Percentiles rank a stretch among this genome's conserved stretches.
These are phyloP conservation scores for Hibiscus syriacus DNA, from an alignment of 345 rosid species.

Conservation along the genomic window DNA sequence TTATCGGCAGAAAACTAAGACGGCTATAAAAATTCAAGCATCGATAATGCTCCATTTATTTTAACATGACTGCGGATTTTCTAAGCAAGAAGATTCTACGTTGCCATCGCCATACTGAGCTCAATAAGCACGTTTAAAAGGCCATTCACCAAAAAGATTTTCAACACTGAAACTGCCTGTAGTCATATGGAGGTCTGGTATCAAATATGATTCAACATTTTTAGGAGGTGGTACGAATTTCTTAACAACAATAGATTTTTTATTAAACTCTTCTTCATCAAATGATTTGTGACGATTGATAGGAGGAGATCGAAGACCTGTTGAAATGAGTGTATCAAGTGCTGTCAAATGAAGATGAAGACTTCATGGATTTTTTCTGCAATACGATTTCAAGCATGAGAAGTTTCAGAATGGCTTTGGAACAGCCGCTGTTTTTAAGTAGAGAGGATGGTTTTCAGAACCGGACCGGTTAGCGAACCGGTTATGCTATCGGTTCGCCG, in stretches of 20 bases:
- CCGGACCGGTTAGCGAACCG: too few species aligned
- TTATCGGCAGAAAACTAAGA: too few species aligned
- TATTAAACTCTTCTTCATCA: constrained; percentile 60
- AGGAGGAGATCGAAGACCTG: constrained; percentile 83
- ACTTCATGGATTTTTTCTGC: constrained; percentile 66
- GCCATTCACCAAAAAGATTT: too few species aligned
- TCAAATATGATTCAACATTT: constrained; percentile 59
- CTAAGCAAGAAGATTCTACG: constrained; percentile 30
- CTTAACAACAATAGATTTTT: constrained; percentile 58
- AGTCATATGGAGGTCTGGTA: constrained; percentile 91
- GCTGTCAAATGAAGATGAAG: constrained; percentile 42
- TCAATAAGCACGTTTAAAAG: constrained; percentile 93
- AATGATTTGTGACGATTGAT: constrained; percentile 71
- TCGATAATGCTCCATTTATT: too few species aligned
- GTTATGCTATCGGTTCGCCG: too few species aligned
- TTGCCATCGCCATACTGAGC: constrained; percentile 84
- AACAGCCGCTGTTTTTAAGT: too few species aligned
- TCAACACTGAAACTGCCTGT: constrained; percentile 96
- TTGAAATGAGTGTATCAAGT: constrained; percentile 52
- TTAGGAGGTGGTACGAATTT: constrained; percentile 49
- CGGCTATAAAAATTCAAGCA: too few species aligned
- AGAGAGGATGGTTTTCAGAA: too few species aligned
- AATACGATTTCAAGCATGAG: background rate
- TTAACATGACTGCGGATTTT: constrained; percentile 3
- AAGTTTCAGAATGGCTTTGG: too few species aligned